phyloP scores from a whole-genome alignment of 768 basidiomycete genomes.

The Hebeloma cylindrosporum region DNA sequence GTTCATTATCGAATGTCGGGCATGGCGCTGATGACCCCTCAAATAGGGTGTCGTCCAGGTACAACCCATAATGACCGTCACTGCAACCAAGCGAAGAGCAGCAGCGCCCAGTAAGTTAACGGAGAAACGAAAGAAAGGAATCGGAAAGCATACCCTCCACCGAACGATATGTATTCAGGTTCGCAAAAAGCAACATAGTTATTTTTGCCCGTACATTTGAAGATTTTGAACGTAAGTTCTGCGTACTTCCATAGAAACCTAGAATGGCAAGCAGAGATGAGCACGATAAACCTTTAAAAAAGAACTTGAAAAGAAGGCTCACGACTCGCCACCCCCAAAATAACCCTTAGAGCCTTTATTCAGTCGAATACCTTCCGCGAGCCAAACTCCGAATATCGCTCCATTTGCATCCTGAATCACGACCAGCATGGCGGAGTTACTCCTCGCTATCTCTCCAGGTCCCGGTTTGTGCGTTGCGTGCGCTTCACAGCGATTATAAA shows the following conservation, averaged over 20 bases:
- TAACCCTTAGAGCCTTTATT: constrained; percentile 67
- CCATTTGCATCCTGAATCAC: constrained; percentile 65
- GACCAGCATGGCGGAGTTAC: constrained; percentile 50
- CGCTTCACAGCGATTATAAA: constrained; percentile 67
- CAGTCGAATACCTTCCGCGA: constrained; percentile 67
- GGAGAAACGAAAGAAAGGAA: background rate
- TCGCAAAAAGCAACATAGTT: constrained; percentile 90
- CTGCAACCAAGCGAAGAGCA: constrained; percentile 34
- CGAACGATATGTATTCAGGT: constrained; percentile 77
- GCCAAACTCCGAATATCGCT: constrained; percentile 77
- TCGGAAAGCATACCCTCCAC: constrained; percentile 73
- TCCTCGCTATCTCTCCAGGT: constrained; percentile 25
- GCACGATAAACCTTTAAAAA: background rate
- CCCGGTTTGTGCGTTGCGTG: constrained; percentile 30
- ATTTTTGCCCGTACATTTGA: constrained; percentile 85
- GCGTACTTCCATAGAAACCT: constrained; percentile 80
- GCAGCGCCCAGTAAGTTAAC: background rate
- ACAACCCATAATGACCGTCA: constrained; percentile 86
- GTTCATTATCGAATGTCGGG: constrained; percentile 85
- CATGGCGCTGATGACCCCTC: constrained; percentile 84
- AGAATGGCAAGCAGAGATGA: background rate
- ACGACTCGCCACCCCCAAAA: constrained; percentile 90
- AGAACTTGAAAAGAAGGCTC: constrained; percentile 22
- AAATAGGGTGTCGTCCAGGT: constrained; percentile 78
- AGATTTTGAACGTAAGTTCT: constrained; percentile 54